Base-by-base conservation (phyloP, 2,329 filamentous ascomycete species). In the Albifimbria verrucaria region DNA sequence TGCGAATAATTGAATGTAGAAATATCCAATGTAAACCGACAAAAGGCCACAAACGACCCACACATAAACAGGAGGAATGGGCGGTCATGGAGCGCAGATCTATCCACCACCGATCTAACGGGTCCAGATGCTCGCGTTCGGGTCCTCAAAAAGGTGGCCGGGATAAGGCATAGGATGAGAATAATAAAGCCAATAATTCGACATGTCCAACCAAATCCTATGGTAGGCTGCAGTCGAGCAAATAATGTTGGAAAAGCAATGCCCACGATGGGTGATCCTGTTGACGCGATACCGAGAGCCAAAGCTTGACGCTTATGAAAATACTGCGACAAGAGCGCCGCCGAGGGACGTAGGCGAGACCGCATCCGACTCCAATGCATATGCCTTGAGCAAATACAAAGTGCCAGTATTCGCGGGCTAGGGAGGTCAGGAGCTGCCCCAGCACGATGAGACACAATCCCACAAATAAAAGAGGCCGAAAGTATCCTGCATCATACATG, bases 131-230 rank as follows among this genome's bases (percentile, higher is more conserved):
- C 20, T 60, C 62, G 44, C 59, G 59, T 9, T 23, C 21, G 10
- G 22, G n/a, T 32, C 15, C 49, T 43, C 20, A 41, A 48, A 21
- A 51, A 52, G 72, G 78, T 76, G 17, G 42, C 42, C 15, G 22
- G 42, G 22, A 44, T 44, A 20, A 44, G 42, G 11, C 17, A 44
- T 20, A 73, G 62, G 1, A 49, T 73, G 15, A 76, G 67, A 17
- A 79, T 64, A 51, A 76, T 59, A 53, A 78, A 75, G 22, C 68
- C 76, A 18, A 79, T 68, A 28, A 74, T 64, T 7, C 76, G 68
- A 4, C 70, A 73, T 6, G 79, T 71, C 80, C 79, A 83, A 45
- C 69, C 68, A 63, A 85, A 86, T 25, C 81, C 81, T 51, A 85
- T 72, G 18, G 63, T 62, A n/a, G 70, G 68, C 57, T 78, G 72